These are phyloP conservation scores for Aspergillus pseudoglaucus DNA, from an alignment of 2,329 filamentous ascomycete genomes.

Conservation along the genomic window DNA sequence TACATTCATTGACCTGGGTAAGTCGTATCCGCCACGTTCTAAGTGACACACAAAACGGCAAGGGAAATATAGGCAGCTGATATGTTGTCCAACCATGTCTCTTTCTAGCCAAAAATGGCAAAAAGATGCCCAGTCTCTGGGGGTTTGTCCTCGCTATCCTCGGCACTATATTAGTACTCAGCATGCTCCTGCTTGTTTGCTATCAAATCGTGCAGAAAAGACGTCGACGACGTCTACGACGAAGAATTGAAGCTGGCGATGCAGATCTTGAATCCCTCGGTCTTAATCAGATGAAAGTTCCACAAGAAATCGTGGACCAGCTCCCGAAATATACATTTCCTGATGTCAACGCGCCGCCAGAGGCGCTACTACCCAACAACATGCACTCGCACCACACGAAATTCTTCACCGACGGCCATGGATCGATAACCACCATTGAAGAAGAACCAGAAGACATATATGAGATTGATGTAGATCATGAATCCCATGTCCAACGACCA, in stretches of 20 bases:
- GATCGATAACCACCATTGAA: not conserved
- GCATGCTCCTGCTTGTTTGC: conserved; percentile 58
- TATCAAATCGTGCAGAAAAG: conserved; percentile 72
- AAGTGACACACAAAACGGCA: not conserved
- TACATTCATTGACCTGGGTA: conserved; percentile 44
- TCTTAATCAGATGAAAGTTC: conserved; percentile 74
- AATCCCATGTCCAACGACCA: not conserved
- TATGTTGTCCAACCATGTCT: not conserved
- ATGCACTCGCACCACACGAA: not conserved
- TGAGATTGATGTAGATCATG: conserved; percentile 1
- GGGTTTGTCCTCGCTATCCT: conserved; percentile 68
- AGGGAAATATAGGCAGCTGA: not conserved
- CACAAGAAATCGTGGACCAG: conserved; percentile 60
- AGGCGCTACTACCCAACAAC: conserved; percentile 2
- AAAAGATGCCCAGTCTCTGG: conserved; percentile 66
- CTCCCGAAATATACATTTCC: conserved; percentile 76
- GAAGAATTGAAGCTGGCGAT: conserved; percentile 68
- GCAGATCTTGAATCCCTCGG: conserved; percentile 81
- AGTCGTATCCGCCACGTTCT: conserved; percentile 27
- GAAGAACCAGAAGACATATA: not conserved
- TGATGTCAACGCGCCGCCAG: conserved; percentile 18
- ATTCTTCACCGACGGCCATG: not conserved
- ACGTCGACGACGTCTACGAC: conserved; percentile 60
- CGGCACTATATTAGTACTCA: conserved; percentile 69
- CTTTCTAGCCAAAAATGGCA: conserved; percentile 26